These are phyloP conservation scores for Podila horticola DNA, from an alignment of 192 early-diverging fungal species.

Conservation along the genomic window DNA sequence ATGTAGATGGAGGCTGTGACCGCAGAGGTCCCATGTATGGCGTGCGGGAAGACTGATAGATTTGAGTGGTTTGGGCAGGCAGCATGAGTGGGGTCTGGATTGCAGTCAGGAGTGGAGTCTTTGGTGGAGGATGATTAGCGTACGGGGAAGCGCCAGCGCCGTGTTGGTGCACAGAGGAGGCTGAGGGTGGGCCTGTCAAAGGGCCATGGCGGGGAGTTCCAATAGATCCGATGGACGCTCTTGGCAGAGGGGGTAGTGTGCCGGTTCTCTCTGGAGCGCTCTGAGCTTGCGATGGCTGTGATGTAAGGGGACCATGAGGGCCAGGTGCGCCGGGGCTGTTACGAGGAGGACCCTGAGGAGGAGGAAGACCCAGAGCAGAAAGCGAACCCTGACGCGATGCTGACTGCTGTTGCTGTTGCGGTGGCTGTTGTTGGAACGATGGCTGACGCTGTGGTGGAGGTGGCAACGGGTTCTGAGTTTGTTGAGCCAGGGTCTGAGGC, in stretches of 20 bases:
- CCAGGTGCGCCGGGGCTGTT: conserved; percentile 11
- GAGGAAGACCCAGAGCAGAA: conserved; percentile 6
- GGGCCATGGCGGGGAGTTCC: conserved; percentile 27
- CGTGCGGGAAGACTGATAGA: conserved; percentile 26
- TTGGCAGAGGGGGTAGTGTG: conserved; percentile 17
- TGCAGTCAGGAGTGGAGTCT: conserved; percentile 44
- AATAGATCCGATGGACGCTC: conserved; percentile 10
- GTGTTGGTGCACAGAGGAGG: conserved; percentile 7
- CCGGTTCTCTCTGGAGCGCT: conserved; percentile 30
- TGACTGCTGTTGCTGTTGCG: not conserved
- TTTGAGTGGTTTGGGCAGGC: conserved; percentile 35
- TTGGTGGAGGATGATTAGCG: conserved; percentile 26
- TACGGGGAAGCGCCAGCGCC: conserved; percentile 13
- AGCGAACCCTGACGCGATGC: conserved; percentile 12
- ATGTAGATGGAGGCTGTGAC: conserved; percentile 28
- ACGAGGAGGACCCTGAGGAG: conserved; percentile 17
- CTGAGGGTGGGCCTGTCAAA: conserved; percentile 11
- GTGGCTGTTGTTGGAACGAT: conserved; percentile 5
- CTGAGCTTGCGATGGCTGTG: conserved; percentile 6
- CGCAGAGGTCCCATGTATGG: conserved; percentile 42
- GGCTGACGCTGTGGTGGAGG: conserved; percentile 30
- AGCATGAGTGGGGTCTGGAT: conserved; percentile 51
- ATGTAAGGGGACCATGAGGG: conserved; percentile 16
- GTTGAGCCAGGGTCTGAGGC: conserved; percentile 3
- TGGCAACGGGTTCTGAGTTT: conserved; percentile 1